phyloP scores from a whole-genome alignment of 768 basidiomycete species.

The Collybia sp. region DNA sequence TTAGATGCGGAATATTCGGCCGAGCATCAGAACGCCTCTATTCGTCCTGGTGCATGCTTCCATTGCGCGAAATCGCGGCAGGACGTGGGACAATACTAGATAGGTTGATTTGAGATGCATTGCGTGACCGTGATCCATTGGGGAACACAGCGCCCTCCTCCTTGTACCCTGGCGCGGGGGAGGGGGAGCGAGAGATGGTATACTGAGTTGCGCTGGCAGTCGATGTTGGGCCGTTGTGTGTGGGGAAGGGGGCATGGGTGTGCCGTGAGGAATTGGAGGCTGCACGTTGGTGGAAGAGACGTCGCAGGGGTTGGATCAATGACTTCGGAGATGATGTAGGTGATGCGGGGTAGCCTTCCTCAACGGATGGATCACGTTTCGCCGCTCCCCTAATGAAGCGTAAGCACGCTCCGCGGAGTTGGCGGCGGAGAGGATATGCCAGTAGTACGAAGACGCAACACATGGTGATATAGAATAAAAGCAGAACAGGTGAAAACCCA shows the following conservation, averaged over 20 bases:
- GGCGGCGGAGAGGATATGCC: slow-evolving; percentile 54
- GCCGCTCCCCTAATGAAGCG: slow-evolving; percentile 35
- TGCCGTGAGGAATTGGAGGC: slow-evolving; percentile 24
- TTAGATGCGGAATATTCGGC: neutral
- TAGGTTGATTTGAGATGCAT: slow-evolving; percentile 62
- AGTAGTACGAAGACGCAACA: slow-evolving; percentile 38
- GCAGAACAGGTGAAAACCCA: slow-evolving; percentile 67
- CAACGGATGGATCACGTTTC: slow-evolving; percentile 37
- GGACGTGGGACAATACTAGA: slow-evolving; percentile 46
- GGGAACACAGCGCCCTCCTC: slow-evolving; percentile 26
- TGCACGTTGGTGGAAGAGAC: slow-evolving; percentile 20
- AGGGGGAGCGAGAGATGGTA: slow-evolving; percentile 39
- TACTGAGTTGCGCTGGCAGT: slow-evolving; percentile 34
- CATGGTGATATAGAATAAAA: slow-evolving; percentile 49
- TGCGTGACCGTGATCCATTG: slow-evolving; percentile 54
- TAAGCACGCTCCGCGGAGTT: slow-evolving; percentile 40
- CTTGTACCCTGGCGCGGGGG: slow-evolving; percentile 37
- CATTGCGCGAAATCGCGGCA: slow-evolving; percentile 24
- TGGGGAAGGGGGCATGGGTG: slow-evolving; percentile 30
- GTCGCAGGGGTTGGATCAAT: slow-evolving; percentile 31
- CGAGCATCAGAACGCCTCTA: neutral
- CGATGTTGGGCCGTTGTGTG: slow-evolving; percentile 12
- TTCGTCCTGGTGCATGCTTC: slow-evolving; percentile 15
- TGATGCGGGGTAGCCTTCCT: slow-evolving; percentile 43
- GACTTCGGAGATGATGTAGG: slow-evolving; percentile 23